phyloP scores from a whole-genome alignment of 164 flowering plant genomes.

The Sedum album region DNA sequence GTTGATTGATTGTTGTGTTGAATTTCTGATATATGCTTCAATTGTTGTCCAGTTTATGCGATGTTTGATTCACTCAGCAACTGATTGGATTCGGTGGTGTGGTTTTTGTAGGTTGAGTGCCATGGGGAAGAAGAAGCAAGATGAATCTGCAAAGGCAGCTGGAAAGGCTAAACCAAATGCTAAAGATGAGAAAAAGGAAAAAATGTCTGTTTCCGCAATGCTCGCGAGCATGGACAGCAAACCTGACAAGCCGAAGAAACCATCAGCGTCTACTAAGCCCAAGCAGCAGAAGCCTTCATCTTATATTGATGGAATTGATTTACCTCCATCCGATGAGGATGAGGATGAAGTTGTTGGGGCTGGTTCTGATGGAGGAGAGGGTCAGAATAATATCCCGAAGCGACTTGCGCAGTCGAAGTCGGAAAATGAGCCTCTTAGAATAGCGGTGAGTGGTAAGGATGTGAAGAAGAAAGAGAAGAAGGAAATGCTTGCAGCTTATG shows the following conservation, averaged over 20 bases:
- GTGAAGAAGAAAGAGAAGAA: conserved; percentile 69
- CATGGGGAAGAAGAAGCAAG: conserved; percentile 61
- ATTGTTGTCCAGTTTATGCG: too few species aligned
- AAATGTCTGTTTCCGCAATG: conserved; percentile 63
- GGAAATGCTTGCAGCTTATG: conserved; percentile 43
- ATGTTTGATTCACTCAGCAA: too few species aligned
- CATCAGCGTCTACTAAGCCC: conserved; percentile 21
- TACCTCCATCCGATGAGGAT: conserved; percentile 59
- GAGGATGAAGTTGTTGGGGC: conserved; percentile 58
- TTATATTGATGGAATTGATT: conserved; percentile 67
- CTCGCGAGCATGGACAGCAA: conserved; percentile 77
- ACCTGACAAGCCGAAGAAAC: conserved; percentile 49
- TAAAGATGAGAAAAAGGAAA: conserved; percentile 31
- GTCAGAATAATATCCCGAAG: conserved; percentile 11
- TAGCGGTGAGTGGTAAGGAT: conserved; percentile 48
- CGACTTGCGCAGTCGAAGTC: conserved; percentile 13
- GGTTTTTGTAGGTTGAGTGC: not conserved
- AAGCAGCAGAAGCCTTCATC: conserved; percentile 33
- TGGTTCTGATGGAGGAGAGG: conserved; percentile 27
- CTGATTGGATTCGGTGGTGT: too few species aligned
- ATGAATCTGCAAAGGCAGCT: conserved; percentile 28
- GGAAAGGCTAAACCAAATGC: conserved; percentile 20
- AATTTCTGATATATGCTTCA: too few species aligned
- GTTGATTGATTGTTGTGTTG: too few species aligned
- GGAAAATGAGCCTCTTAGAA: conserved; percentile 25